phyloP scores from a whole-genome alignment of 345 rosid genomes.

The Populus nigra region DNA sequence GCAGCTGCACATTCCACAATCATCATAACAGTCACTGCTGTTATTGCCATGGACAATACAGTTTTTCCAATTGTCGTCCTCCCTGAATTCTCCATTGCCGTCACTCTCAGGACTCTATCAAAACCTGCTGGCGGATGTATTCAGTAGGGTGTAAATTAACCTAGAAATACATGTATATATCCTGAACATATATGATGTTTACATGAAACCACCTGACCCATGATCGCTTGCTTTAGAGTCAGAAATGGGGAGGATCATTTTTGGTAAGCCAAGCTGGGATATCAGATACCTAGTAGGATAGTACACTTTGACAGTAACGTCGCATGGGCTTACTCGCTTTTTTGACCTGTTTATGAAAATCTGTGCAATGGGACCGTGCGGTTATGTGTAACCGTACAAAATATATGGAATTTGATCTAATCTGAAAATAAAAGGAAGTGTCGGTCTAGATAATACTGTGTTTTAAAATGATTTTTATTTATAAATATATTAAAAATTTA shows the following conservation, averaged over 20 bases:
- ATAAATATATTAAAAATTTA: too few species aligned
- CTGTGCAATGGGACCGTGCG: background rate
- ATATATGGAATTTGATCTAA: too few species aligned
- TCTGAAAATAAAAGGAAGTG: too few species aligned
- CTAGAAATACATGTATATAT: too few species aligned
- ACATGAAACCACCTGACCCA: background rate
- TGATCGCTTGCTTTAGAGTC: background rate
- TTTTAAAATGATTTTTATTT: too few species aligned
- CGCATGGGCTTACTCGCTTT: background rate
- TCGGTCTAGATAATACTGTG: too few species aligned
- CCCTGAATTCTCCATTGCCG: background rate
- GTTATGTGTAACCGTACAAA: too few species aligned
- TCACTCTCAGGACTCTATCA: background rate
- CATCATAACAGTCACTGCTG: background rate
- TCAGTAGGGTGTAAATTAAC: too few species aligned
- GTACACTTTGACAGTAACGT: background rate
- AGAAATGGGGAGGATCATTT: background rate
- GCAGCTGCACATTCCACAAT: background rate
- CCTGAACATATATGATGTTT: too few species aligned
- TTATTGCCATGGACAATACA: background rate
- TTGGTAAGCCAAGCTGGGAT: conserved; percentile 12
- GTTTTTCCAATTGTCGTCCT: background rate
- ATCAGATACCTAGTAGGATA: background rate
- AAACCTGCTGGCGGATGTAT: too few species aligned
- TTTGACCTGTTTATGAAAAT: background rate